Evolutionary conservation across 306 rosid species (phyloP).

Genomic region (Fragaria ananassa): DNA sequence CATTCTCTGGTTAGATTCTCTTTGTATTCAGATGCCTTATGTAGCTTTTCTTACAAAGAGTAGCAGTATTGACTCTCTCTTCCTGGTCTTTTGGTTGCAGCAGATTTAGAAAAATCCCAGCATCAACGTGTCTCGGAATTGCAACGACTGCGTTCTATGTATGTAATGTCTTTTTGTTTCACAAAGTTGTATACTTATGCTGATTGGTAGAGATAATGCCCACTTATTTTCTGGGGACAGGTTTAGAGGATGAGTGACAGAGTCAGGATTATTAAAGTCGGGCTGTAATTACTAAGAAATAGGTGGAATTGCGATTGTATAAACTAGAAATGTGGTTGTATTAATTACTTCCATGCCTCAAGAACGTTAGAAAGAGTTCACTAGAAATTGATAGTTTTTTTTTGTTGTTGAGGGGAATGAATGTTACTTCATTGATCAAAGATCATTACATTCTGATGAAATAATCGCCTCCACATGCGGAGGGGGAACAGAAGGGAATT

Average conservation of each 20-base stretch:
- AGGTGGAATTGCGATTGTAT: neutral
- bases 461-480: no score
- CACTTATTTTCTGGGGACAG: neutral
- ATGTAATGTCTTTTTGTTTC: constrained; percentile 23
- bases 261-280: neutral
- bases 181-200: neutral
- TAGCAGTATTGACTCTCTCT: constrained; percentile 3
- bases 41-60: neutral
- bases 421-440: no score
- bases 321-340: constrained; percentile 1
- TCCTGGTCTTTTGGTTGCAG: constrained; percentile 30
- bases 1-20: neutral
- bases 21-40: neutral
- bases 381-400: neutral
- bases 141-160: constrained; percentile 92
- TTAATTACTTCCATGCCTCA: neutral
- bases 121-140: constrained; percentile 93
- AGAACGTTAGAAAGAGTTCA: neutral
- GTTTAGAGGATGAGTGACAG: neutral
- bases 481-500: no score
- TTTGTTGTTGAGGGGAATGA: no score
- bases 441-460: no score
- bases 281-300: neutral
- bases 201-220: neutral
- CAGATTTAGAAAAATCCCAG: constrained; percentile 94